phyloP scores from a whole-genome alignment of 2,329 filamentous ascomycete species.

The Monosporascus sp. region DNA sequence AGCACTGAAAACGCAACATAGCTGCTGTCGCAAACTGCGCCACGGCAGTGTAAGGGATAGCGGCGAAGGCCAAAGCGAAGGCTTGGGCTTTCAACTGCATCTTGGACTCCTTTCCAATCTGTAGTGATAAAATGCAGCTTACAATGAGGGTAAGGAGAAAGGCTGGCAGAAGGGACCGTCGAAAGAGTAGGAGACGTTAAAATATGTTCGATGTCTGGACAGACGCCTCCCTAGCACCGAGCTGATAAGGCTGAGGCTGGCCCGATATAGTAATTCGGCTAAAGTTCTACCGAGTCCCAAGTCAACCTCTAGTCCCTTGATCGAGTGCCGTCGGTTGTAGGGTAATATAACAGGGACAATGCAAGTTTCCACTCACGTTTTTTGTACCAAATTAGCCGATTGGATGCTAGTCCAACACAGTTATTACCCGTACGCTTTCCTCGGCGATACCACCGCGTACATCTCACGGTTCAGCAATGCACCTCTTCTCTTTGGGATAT shows the following conservation, averaged over 20 bases:
- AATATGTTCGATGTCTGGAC: neutral
- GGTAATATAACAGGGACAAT: neutral
- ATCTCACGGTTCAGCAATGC: too few relatives aligned
- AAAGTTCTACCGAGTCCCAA: neutral
- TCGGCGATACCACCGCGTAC: too few relatives aligned
- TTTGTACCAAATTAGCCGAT: too few relatives aligned
- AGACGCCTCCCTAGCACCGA: neutral
- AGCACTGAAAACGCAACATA: slow-evolving; percentile 20
- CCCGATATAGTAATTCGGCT: neutral
- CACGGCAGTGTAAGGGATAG: slow-evolving; percentile 11
- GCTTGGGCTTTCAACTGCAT: slow-evolving; percentile 14
- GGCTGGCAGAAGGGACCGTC: too few relatives aligned
- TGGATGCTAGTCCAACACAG: too few relatives aligned
- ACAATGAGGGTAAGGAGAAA: neutral
- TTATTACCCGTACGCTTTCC: too few relatives aligned
- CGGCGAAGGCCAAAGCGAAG: slow-evolving; percentile 11
- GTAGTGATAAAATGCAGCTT: too few relatives aligned
- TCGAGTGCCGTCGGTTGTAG: neutral
- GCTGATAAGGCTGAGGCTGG: neutral
- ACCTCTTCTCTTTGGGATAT: too few relatives aligned
- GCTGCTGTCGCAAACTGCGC: slow-evolving; percentile 15
- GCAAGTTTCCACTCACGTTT: neutral
- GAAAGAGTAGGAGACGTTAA: too few relatives aligned
- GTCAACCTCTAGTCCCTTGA: neutral
- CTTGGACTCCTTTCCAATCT: neutral